A percentile compares a stretch with the other conserved stretches of the same genome.
These are phyloP conservation scores for Colletotrichum tropicale DNA, from an alignment of 2,329 filamentous ascomycete species.

Conservation along the genomic window DNA sequence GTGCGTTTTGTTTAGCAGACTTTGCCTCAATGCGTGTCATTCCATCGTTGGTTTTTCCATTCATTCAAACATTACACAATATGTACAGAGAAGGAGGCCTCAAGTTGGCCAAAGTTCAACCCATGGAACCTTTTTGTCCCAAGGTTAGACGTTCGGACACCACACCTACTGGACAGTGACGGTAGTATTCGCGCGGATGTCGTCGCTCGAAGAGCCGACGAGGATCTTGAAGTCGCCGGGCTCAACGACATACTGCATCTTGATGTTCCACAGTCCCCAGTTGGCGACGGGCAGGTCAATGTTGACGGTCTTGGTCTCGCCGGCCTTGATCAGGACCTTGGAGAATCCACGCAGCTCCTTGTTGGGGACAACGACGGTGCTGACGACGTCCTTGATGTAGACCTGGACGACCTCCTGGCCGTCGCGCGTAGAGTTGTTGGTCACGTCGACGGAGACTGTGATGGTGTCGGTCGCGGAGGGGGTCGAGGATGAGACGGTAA, in stretches of 20 bases:
- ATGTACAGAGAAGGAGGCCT: conserved; percentile 9
- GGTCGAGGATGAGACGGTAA: conserved; percentile 53
- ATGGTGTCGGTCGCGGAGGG: conserved; percentile 56
- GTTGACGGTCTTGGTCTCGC: conserved; percentile 56
- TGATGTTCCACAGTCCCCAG: conserved; percentile 61
- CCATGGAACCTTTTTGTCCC: background rate
- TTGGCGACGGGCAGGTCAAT: conserved; percentile 61
- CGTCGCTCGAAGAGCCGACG: conserved; percentile 64
- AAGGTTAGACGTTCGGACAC: background rate
- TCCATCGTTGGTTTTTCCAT: background rate
- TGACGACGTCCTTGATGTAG: conserved; percentile 67
- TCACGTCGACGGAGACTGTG: conserved; percentile 65
- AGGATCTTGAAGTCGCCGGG: conserved; percentile 68
- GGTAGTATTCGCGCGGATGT: conserved; percentile 60
- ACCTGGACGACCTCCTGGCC: conserved; percentile 72
- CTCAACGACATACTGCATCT: conserved; percentile 77
- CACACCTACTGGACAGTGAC: conserved; percentile 49
- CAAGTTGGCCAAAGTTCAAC: background rate
- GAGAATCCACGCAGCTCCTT: conserved; percentile 69
- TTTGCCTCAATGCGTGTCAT: background rate
- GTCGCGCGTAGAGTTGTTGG: conserved; percentile 60
- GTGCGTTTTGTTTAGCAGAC: background rate
- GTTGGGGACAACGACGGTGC: conserved; percentile 68
- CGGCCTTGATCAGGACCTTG: conserved; percentile 66
- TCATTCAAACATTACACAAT: background rate